Base-by-base conservation (phyloP, 108 stramenopile genomes). In the Pseudonitzschia pungens region DNA sequence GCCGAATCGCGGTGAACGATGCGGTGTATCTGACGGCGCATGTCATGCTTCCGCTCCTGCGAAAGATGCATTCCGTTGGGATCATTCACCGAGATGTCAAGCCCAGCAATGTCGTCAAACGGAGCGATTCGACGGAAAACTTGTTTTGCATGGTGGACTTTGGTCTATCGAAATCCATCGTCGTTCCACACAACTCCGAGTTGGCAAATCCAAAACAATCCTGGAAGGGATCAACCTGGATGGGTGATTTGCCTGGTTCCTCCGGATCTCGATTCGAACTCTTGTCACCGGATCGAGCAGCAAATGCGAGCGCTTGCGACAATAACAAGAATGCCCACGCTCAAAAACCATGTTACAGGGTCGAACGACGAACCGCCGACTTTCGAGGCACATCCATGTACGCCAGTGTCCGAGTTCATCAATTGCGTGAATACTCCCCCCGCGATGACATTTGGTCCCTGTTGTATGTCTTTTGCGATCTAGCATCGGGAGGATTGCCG, bases 321-420 rank as follows among this genome's bases (percentile, higher is more conserved):
- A 24, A 55, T 24, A 22, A 22, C 26, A 57, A 33, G 21, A 9
- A 22, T n/a, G 24, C 18, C n/a, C 2, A 24, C 28, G 15, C 40
- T 26, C 29, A 68, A 24, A 69, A 32, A 42, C 32, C 70, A 10
- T 83, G 78, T 69, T 83, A 84, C 43, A 77, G 92, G 10, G 77
- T 81, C 24, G 90, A 91, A 83, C 85, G 92, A 16, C 69, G 77
- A 4, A 76, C 66, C 29, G 93, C 93, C 12, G 93, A 94, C 48
- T 94, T 94, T 73, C 82, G 93, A 14, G 93, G 93, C 26, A 92
- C 93, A 1, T 81, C 78, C 68, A 94, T 94, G 93, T 94, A 94
- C 64, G 91, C 89, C 22, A 88, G 87, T 12, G 72, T 89, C 0
- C 81, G 91, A 20, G 89, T 94, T 0, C 93, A 94, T 77, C 93